Evolutionary conservation across 2,329 filamentous ascomycete genomes (phyloP).

Genomic region (Pseudogymnoascus sp.): DNA sequence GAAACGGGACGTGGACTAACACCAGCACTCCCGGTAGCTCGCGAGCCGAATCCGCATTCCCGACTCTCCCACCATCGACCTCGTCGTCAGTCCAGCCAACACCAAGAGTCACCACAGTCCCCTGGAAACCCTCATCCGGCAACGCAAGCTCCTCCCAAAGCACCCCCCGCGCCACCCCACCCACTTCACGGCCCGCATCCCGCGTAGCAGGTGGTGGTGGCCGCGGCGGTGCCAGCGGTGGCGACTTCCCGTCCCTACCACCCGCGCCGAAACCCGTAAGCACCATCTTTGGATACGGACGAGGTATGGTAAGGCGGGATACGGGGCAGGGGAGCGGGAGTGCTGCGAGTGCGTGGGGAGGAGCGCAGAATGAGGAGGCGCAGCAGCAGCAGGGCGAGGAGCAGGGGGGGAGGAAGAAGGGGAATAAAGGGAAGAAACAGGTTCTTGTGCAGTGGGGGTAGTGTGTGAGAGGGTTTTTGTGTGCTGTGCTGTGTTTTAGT

Average conservation of each 20-base stretch:
- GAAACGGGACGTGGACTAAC: constrained; percentile 45
- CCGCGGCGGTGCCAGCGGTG: constrained; percentile 28
- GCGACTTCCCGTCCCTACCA: constrained; percentile 78
- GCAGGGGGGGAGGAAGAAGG: constrained; percentile 42
- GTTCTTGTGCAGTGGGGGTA: constrained; percentile 56
- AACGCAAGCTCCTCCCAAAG: constrained; percentile 26
- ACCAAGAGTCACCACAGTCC: constrained; percentile 37
- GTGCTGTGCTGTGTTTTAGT: too few relatives aligned
- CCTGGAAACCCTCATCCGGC: constrained; percentile 25
- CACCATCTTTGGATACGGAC: constrained; percentile 56
- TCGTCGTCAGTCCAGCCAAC: constrained; percentile 26
- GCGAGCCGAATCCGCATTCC: not conserved
- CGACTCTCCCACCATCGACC: not conserved
- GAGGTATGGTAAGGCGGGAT: constrained; percentile 48
- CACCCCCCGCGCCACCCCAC: constrained; percentile 33
- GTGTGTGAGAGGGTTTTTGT: not conserved
- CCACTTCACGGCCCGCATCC: constrained; percentile 20
- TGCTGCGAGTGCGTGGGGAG: constrained; percentile 19
- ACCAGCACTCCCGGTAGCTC: constrained; percentile 22
- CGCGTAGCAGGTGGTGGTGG: constrained; percentile 2
- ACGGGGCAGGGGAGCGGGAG: constrained; percentile 37
- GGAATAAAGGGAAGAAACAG: constrained; percentile 54
- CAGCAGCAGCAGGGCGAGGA: constrained; percentile 20
- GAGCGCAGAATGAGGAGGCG: constrained; percentile 21
- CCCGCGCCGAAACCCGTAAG: constrained; percentile 63